These are phyloP conservation scores for Chalciporus sp. DNA, from an alignment of 1,284 basidiomycete species.

Conservation along the genomic window DNA sequence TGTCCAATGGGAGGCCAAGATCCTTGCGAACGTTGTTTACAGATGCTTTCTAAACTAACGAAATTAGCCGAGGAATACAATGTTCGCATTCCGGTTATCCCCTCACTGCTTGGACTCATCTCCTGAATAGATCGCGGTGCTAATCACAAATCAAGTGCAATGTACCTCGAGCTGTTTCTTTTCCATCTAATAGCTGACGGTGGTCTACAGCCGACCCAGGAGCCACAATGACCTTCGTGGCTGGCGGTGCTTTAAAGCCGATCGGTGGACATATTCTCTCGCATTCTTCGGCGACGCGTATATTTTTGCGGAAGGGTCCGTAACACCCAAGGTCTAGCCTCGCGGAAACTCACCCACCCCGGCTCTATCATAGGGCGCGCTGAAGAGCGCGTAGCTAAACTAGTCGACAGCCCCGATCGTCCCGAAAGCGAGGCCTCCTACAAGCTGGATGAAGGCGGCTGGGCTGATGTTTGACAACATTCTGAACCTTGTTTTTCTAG, in stretches of 20 bases:
- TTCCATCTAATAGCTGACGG: slow-evolving; percentile 5
- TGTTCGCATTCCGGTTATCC: slow-evolving; percentile 39
- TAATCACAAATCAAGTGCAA: slow-evolving; percentile 93
- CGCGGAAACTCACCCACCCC: not conserved
- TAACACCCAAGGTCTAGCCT: slow-evolving; percentile 8
- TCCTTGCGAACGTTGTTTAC: not conserved
- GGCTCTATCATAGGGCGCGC: slow-evolving; percentile 65
- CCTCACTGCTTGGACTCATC: slow-evolving; percentile 24
- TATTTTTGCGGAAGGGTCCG: slow-evolving; percentile 87
- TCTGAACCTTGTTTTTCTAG: not conserved
- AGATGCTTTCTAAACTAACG: slow-evolving; percentile 89
- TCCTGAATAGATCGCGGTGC: slow-evolving; percentile 68
- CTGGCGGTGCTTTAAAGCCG: slow-evolving; percentile 83
- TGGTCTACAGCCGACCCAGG: slow-evolving; percentile 78
- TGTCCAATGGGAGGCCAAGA: slow-evolving; percentile 2
- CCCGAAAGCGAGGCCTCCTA: slow-evolving; percentile 93
- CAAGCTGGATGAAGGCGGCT: slow-evolving; percentile 85
- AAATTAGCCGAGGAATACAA: slow-evolving; percentile 93
- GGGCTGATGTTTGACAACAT: slow-evolving; percentile 65
- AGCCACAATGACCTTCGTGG: slow-evolving; percentile 92
- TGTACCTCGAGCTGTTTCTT: slow-evolving; percentile 43
- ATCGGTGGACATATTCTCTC: slow-evolving; percentile 88
- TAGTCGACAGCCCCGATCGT: slow-evolving; percentile 90
- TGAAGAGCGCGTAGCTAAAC: slow-evolving; percentile 93
- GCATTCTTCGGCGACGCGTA: slow-evolving; percentile 82